Conservation (phyloP, 2,329 filamentous ascomycete species). For the Botryotinia narcissicola region DNA sequence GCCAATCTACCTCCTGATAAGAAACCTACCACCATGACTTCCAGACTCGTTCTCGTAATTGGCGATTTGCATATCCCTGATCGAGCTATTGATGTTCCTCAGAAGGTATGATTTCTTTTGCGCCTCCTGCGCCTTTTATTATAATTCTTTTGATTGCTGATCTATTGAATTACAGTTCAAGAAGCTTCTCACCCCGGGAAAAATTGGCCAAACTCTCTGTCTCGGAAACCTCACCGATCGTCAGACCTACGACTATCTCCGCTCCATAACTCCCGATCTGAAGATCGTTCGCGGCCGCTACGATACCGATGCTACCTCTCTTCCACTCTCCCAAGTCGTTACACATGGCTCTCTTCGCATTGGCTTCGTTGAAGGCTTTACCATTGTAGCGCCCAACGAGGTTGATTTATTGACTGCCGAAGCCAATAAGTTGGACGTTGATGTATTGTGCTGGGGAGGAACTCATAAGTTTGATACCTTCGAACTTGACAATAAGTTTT, state of each 20-base stretch:
- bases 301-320: slow-evolving; percentile 64
- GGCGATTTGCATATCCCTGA: slow-evolving; percentile 94
- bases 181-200: slow-evolving; percentile 78
- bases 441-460: slow-evolving; percentile 67
- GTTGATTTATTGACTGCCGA: slow-evolving; percentile 65
- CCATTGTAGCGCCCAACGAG: slow-evolving; percentile 61
- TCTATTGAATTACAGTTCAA: slow-evolving; percentile 60
- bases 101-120: slow-evolving; percentile 62
- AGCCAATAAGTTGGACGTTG: slow-evolving; percentile 66
- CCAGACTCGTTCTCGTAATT: slow-evolving; percentile 86
- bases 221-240: slow-evolving; percentile 79
- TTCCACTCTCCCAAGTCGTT: slow-evolving; percentile 64
- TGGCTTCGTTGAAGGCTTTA: slow-evolving; percentile 67
- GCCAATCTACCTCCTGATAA: neutral
- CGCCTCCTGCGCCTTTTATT: slow-evolving; percentile 18
- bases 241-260: slow-evolving; percentile 76
- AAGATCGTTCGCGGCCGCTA: slow-evolving; percentile 67
- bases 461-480: slow-evolving; percentile 69
- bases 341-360: slow-evolving; percentile 64
- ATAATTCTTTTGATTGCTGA: slow-evolving; percentile 21
- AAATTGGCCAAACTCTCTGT: slow-evolving; percentile 79
- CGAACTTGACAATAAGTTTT: slow-evolving; percentile 73
- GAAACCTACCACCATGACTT: slow-evolving; percentile 56
- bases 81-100: slow-evolving; percentile 83
- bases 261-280: slow-evolving; percentile 68